Percentiles rank a stretch among this genome's conserved stretches.
Evolutionary conservation across 805 yeast species (phyloP).

Genomic region (Yamadazyma olivae): DNA sequence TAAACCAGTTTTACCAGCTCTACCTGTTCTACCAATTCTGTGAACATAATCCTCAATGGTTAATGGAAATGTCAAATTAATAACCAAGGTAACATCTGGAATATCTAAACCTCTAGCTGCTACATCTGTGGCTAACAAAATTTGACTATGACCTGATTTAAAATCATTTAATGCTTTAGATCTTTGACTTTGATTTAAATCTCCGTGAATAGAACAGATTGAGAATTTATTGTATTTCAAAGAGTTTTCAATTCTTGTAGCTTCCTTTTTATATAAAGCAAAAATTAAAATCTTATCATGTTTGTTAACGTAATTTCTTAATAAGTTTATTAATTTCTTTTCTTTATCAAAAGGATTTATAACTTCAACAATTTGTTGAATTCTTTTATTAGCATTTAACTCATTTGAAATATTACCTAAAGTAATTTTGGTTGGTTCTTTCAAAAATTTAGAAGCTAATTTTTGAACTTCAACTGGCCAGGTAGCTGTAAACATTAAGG

Average conservation of each 20-base stretch:
- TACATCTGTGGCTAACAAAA: constrained; percentile 94
- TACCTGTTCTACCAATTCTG: constrained; percentile 96
- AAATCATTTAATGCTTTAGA: constrained; percentile 82
- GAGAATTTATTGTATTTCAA: constrained; percentile 69
- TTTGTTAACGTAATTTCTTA: constrained; percentile 63
- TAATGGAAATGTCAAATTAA: constrained; percentile 92
- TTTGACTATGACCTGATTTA: constrained; percentile 71
- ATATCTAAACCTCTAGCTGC: constrained; percentile 98
- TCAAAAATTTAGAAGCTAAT: constrained; percentile 83
- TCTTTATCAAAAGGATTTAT: constrained; percentile 76
- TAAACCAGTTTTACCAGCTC: constrained; percentile 93
- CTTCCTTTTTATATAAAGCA: constrained; percentile 96
- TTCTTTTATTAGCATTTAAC: constrained; percentile 89
- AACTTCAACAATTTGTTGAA: constrained; percentile 91
- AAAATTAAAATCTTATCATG: constrained; percentile 86
- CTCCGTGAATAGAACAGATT: constrained; percentile 96
- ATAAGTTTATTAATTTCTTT: constrained; percentile 63
- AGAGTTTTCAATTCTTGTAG: constrained; percentile 80
- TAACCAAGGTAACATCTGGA: constrained; percentile 94
- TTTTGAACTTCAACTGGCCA: constrained; percentile 99
- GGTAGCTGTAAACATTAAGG: constrained; percentile 99
- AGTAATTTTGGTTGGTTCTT: constrained; percentile 79
- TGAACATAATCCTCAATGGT: constrained; percentile 97
- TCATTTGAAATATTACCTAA: constrained; percentile 90
- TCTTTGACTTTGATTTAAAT: constrained; percentile 87